Evolutionary conservation across 2,329 filamentous ascomycete genomes (phyloP), one percentile per base, ranked within the genome.

Genomic region (Ceratocystis cacaofunesta): DNA sequence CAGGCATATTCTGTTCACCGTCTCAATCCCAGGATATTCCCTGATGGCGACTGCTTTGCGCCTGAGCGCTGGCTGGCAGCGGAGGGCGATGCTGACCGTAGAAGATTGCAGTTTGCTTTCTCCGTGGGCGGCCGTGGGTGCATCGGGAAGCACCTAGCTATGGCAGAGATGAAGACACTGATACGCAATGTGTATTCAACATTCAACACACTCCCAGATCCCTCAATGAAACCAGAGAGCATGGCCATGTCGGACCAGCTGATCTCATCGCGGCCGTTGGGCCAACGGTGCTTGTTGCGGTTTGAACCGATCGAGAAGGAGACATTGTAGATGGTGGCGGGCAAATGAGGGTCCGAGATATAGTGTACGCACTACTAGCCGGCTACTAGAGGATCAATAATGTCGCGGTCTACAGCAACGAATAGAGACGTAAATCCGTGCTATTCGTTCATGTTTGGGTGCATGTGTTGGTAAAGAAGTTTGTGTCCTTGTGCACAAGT

Each of bases 31-130:
- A 79, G 85, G 65, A 86, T 90, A 1, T 97, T 95, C 72, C 85
- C 87, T 0, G 81, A 91, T 55, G 88, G 91, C 0, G 88, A 95
- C 68, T 75, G 74, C 5, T 96, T 92, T 72, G 79, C 86, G 62
- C 92, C 92, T 0, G 88, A 92, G 66, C 82, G 92, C 69, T 96
- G 92, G 92, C 82, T 96, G 69, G 84, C 81, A 17, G 79, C 81
- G 7, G 81, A 86, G 58, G 90, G 89, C 1, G 89, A 92, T 70
- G 80, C 87, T 67, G 88, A 92, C 70, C 78, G 83, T 66, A 82
- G 82, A 69, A 76, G 82, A 55, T 71, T 83, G 6, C 82, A 86
- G 70, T 87, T 87, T 76, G 81, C 86, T 0, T 88, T 88, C 75
- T 80, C 84, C 5, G 82, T 78, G 61, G 86, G 86, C 3, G 85